Percentiles rank a stretch among this genome's conserved stretches.
Conservation (phyloP, 2,329 filamentous ascomycete genomes). For the Pyrenochaeta sp. region DNA sequence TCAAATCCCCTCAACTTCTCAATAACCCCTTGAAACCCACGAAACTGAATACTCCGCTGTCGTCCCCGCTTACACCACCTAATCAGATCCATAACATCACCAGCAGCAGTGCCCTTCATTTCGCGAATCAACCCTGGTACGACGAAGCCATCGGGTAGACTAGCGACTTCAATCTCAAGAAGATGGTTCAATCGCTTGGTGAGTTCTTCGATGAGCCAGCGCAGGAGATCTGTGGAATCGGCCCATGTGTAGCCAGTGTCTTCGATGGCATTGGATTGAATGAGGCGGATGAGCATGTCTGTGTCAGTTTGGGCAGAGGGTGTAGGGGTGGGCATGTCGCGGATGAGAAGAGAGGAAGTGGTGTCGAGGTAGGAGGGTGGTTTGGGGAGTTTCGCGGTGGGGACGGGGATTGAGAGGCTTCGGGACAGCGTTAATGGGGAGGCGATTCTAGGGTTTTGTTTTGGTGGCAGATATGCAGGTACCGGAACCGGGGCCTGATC, state of each 20-base stretch:
- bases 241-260: not conserved
- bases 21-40: not conserved
- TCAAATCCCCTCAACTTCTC: not conserved
- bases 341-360: not conserved
- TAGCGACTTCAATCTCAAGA: not conserved
- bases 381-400: not conserved
- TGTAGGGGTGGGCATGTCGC: not conserved
- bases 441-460: not conserved
- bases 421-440: not conserved
- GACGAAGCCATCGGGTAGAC: not conserved
- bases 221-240: not conserved
- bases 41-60: not conserved
- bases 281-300: not conserved
- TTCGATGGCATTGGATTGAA: not conserved
- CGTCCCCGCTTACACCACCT: not conserved
- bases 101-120: not conserved
- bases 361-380: not conserved
- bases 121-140: not conserved
- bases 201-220: not conserved
- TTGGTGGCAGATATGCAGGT: not conserved
- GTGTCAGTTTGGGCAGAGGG: not conserved
- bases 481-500: not conserved
- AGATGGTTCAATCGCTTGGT: not conserved
- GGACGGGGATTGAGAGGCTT: not conserved
- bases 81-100: not conserved